Base-by-base conservation (phyloP, 1,139 yeast species). In the Scheffersomyces parashehatae region DNA sequence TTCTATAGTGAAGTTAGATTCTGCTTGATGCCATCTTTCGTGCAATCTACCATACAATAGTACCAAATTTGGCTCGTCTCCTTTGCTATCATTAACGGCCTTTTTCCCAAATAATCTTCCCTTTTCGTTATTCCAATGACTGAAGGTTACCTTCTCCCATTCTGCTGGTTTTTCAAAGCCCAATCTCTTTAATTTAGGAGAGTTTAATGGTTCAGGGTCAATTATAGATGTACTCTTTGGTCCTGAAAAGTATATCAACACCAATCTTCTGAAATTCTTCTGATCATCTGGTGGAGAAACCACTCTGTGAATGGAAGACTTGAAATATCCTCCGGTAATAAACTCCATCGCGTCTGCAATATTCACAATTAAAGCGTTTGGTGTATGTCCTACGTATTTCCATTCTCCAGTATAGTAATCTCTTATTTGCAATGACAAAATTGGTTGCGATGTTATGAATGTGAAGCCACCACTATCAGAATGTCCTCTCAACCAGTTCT, bases 281-380 rank as follows among this genome's bases (percentile, higher is more conserved):
- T 60, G 65, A 42, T 60, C 65, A 9, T 49, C 48, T 3, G 65
- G 65, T 3, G 65, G 65, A 5, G 60, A 39, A 6, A 59, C 55
- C 10, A 60, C 65, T 36, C 65, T 45, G 46, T 60, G 65, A 30
- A 59, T 56, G 1, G 62, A 54, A 32, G 54, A 49, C 46, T 60
- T 60, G 51, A 60, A 59, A 39, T 53, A 60, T 4, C 64, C 62
- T 3, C 59, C 62, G 8, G 63, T 60, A 39, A 59, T 51, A 42
- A 60, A 60, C 29, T 58, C 61, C 47, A 60, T 50, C n/a, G 64
- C 55, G 44, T 60, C 65, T 4, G 64, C 64, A 32, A 60, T 51
- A 42, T 60, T 60, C 24, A 59, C 62, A 31, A 60, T 56, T 16
- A 59, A 44, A 5, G 54, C 53, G 14, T 54, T 55, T 2, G 58